Evolutionary conservation across 164 flowering plant species (phyloP), one percentile per base, ranked within the genome.

Genomic region (Stephania cephalantha): DNA sequence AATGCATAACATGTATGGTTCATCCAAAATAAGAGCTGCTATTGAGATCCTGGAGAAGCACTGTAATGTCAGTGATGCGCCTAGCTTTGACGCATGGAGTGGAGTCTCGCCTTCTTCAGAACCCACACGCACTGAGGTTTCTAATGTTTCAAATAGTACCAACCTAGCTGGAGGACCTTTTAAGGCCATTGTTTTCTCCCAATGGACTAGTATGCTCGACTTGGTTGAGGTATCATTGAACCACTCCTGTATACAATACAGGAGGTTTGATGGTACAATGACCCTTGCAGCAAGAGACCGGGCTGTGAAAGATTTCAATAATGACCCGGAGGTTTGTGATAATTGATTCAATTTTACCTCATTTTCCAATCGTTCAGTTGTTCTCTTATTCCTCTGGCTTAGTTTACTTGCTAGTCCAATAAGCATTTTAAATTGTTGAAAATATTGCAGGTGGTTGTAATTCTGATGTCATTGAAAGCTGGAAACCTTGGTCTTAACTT

Each of bases 241-340:
- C 9, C 81, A 85, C 44, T 72, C 83, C 52, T 70, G 71, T 73
- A 82, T 93, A 52, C 81, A 79, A 13, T 90, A 86, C 74, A 81
- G 98, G 74, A 87, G 97, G 74, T 93, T 95, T 81, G 99, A 95
- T 88, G 99, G 99, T 68, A 88, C 89, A 71, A 95, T 95, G 99
- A 58, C 87, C 72, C 80, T 95, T 70, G 55, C 84, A 76, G 74
- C 93, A 72, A 88, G 98, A 78, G 98, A 95, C 85, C 87, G 73
- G 77, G 90, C 91, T 71, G 96, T 95, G 22, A 91, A 81, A 81
- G 97, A 93, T 71, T 93, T 95, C 83, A 91, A 90, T 79, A 81
- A 80, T 61, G 87, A 87, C 76, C 95, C 96, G 6, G 93, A 93
- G 95, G 99, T 95, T 78, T 79, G 89, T 46, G 69, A 9, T 75